Conservation (phyloP, 495 filamentous ascomycete species). For the Cairneyella variabilis region DNA sequence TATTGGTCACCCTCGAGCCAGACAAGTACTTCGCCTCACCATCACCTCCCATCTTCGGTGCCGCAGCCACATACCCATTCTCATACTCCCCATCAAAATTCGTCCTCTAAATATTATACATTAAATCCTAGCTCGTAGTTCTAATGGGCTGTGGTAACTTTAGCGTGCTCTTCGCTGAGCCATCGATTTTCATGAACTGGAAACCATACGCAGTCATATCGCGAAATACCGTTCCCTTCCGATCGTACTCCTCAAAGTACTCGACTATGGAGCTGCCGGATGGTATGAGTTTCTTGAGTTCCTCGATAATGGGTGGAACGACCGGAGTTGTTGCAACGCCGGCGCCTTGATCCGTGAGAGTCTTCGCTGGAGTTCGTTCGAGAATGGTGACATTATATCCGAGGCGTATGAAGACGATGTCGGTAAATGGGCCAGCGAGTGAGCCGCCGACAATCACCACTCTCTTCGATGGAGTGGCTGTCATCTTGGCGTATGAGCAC, state of each 20-base stretch:
- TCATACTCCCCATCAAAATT: conserved; percentile 49
- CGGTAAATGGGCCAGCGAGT: conserved; percentile 40
- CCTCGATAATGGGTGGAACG: not conserved
- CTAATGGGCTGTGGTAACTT: conserved; percentile 35
- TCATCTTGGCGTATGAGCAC: too few species aligned
- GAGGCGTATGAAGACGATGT: conserved; percentile 45
- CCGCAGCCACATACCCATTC: conserved; percentile 41
- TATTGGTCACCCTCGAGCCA: conserved; percentile 41
- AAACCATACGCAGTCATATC: conserved; percentile 28
- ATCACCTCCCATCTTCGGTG: conserved; percentile 28
- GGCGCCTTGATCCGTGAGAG: conserved; percentile 53
- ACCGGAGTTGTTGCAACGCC: conserved; percentile 32
- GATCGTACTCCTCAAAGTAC: conserved; percentile 34
- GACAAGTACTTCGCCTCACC: conserved; percentile 42
- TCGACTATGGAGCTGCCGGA: conserved; percentile 29
- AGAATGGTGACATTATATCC: conserved; percentile 49
- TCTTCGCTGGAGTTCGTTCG: conserved; percentile 41
- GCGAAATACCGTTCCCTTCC: conserved; percentile 31
- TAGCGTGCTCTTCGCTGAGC: conserved; percentile 33
- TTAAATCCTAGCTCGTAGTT: conserved; percentile 54
- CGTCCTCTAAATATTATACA: conserved; percentile 50
- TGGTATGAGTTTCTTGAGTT: not conserved
- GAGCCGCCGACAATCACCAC: conserved; percentile 40
- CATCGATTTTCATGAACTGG: conserved; percentile 4
- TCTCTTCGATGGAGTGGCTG: not conserved